Percentiles rank a stretch among this genome's conserved stretches.
These are phyloP conservation scores for Nakazawaea anatomiae DNA, from an alignment of 805 yeast species.

Conservation along the genomic window DNA sequence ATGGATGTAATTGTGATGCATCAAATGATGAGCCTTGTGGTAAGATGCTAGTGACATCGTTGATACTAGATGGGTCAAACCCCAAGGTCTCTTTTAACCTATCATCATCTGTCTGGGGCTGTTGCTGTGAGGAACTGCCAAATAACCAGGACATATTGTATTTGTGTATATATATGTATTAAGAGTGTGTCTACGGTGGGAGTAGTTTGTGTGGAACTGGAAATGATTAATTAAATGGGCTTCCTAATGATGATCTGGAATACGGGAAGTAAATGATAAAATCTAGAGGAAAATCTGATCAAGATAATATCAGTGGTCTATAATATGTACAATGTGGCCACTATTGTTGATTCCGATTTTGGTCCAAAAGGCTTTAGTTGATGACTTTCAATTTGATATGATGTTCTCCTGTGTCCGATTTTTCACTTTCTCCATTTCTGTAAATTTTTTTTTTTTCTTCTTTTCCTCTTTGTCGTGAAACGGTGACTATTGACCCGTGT, in stretches of 20 bases:
- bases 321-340: background rate
- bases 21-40: slow-evolving; percentile 60
- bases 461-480: background rate
- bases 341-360: background rate
- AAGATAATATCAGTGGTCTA: background rate
- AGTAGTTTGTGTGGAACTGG: too few species aligned
- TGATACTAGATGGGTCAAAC: slow-evolving; percentile 59
- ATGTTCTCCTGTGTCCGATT: background rate
- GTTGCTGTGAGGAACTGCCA: slow-evolving; percentile 27
- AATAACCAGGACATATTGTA: slow-evolving; percentile 43
- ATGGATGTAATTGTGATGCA: slow-evolving; percentile 74
- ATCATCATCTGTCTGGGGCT: slow-evolving; percentile 15
- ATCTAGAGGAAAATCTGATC: background rate
- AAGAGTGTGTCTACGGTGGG: too few species aligned
- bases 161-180: background rate
- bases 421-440: background rate
- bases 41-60: slow-evolving; percentile 59
- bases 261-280: background rate
- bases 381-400: background rate
- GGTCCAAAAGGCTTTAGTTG: too few species aligned
- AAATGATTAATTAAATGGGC: too few species aligned
- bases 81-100: slow-evolving; percentile 36
- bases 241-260: background rate
- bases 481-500: too few species aligned
- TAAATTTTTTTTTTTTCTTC: too few species aligned